Conservation (phyloP, 805 yeast species). For the Saccharomycopsis selenospora region DNA sequence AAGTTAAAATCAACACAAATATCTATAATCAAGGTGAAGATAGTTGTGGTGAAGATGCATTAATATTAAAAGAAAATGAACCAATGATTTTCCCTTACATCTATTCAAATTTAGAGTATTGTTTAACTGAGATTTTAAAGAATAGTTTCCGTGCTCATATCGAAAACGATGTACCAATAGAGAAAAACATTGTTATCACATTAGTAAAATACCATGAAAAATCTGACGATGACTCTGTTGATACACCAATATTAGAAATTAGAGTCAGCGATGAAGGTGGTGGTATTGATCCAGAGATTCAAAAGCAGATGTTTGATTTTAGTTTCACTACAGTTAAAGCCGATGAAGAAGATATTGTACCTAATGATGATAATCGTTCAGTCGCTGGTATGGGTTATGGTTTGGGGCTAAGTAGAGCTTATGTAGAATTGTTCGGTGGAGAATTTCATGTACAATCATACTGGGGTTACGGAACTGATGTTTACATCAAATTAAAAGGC, state of each 20-base stretch:
- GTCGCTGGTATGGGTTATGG: constrained; percentile 97
- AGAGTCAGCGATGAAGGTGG: constrained; percentile 83
- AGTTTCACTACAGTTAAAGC: constrained; percentile 81
- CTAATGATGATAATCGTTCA: constrained; percentile 32
- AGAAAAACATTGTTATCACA: constrained; percentile 25
- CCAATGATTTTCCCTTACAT: constrained; percentile 66
- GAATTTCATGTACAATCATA: constrained; percentile 59
- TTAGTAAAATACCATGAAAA: constrained; percentile 14
- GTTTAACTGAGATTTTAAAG: constrained; percentile 78
- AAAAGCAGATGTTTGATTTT: constrained; percentile 71
- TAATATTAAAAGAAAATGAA: constrained; percentile 6
- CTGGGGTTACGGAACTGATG: constrained; percentile 76
- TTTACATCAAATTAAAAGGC: constrained; percentile 45
- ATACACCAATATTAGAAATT: constrained; percentile 48
- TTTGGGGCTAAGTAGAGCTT: constrained; percentile 72
- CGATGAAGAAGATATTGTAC: constrained; percentile 46
- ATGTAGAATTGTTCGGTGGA: constrained; percentile 69
- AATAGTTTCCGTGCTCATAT: constrained; percentile 85
- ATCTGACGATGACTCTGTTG: constrained; percentile 27
- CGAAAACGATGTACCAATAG: constrained; percentile 40
- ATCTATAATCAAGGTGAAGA: constrained; percentile 12
- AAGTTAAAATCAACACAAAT: constrained; percentile 42
- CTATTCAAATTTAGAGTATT: constrained; percentile 81
- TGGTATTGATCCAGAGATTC: constrained; percentile 67
- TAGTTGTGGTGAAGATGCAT: constrained; percentile 7